phyloP scores from a whole-genome alignment of 495 filamentous ascomycete species.

The Podospora comata region DNA sequence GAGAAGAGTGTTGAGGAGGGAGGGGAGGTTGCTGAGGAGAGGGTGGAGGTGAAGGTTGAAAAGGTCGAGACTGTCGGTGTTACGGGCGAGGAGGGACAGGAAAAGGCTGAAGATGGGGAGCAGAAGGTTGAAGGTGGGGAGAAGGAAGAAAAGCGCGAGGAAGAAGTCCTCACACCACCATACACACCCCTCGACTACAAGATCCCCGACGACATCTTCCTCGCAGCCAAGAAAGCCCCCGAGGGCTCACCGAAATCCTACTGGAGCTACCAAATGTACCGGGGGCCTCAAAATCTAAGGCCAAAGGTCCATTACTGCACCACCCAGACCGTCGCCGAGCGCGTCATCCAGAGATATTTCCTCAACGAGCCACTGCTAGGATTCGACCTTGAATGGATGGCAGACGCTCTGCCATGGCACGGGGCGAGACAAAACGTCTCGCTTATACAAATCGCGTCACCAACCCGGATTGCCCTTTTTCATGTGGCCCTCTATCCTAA shows the following conservation, averaged over 20 bases:
- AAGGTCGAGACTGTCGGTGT: background rate
- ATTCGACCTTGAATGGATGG: slow-evolving; percentile 84
- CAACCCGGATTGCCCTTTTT: slow-evolving; percentile 75
- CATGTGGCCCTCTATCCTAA: slow-evolving; percentile 65
- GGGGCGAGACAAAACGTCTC: slow-evolving; percentile 64
- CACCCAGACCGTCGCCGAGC: slow-evolving; percentile 58
- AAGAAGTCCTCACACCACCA: slow-evolving; percentile 30
- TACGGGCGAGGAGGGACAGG: background rate
- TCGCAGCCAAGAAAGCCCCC: slow-evolving; percentile 40
- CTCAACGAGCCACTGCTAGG: slow-evolving; percentile 66
- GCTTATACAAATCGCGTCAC: slow-evolving; percentile 75
- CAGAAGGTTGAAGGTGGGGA: background rate
- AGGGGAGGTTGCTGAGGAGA: background rate
- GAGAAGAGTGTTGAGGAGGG: background rate
- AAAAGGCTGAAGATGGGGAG: background rate
- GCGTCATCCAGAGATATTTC: slow-evolving; percentile 62
- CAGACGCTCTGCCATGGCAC: slow-evolving; percentile 42
- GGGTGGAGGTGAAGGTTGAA: background rate
- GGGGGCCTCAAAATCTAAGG: slow-evolving; percentile 41
- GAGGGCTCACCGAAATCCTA: slow-evolving; percentile 46
- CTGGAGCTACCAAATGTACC: slow-evolving; percentile 69
- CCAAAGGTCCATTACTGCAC: slow-evolving; percentile 75
- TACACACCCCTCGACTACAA: slow-evolving; percentile 41
- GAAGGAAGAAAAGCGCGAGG: slow-evolving; percentile 12
- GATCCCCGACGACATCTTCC: slow-evolving; percentile 45